Percentiles rank a stretch among this genome's conserved stretches.
phyloP scores from a whole-genome alignment of 2,329 filamentous ascomycete species.

The Aspergillus sp. region DNA sequence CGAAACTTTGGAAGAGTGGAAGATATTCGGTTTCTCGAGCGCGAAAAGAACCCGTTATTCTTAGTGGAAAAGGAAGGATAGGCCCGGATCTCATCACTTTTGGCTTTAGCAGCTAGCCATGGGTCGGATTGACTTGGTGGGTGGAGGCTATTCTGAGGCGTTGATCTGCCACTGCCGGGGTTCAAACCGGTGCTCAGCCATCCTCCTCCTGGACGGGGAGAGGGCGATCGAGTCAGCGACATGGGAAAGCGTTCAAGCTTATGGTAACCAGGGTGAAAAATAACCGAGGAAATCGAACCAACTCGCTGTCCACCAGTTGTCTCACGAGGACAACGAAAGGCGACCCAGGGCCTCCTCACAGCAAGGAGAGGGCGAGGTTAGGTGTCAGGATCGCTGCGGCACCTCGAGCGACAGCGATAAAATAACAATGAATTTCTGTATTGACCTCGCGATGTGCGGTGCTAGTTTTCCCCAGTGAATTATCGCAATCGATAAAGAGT shows the following conservation, averaged over 20 bases:
- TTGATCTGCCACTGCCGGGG: conserved; percentile 69
- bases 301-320: neutral
- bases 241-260: conserved; percentile 49
- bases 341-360: neutral
- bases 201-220: conserved; percentile 77
- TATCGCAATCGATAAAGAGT: neutral
- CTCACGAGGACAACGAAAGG: neutral
- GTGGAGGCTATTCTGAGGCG: conserved; percentile 53
- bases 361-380: no score
- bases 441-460: neutral
- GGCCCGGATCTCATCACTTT: conserved; percentile 69
- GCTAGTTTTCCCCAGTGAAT: neutral
- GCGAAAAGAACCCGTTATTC: conserved; percentile 82
- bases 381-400: neutral
- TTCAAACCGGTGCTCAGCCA: conserved; percentile 83
- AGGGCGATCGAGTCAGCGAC: conserved; percentile 85
- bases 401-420: neutral
- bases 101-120: conserved; percentile 81
- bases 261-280: neutral
- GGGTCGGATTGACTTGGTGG: conserved; percentile 43
- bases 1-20: conserved; percentile 75
- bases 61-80: conserved; percentile 78
- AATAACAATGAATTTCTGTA: neutral
- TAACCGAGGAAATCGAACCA: neutral
- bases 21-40: conserved; percentile 79